Conservation (phyloP, 2,329 filamentous ascomycete genomes). For the Aureobasidium pullulans region DNA sequence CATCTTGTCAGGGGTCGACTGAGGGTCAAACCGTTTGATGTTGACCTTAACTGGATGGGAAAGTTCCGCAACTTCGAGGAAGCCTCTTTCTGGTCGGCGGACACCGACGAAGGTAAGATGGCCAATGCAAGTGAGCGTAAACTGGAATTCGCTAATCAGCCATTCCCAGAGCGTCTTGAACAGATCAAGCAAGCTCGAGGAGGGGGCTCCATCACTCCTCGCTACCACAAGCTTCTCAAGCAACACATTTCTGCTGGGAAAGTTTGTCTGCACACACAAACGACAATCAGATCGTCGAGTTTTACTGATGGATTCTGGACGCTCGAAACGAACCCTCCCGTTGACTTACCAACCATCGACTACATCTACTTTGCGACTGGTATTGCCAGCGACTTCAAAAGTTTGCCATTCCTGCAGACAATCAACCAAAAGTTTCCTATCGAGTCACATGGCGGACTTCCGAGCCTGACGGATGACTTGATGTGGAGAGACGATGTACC, state of each 20-base stretch:
- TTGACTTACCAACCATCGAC: constrained; percentile 48
- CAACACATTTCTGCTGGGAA: constrained; percentile 47
- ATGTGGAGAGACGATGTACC: constrained; percentile 69
- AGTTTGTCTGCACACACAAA: constrained; percentile 52
- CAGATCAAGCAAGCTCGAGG: constrained; percentile 60
- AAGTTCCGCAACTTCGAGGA: constrained; percentile 76
- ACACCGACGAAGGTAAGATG: constrained; percentile 51
- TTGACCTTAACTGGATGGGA: constrained; percentile 70
- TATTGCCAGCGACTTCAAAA: constrained; percentile 54
- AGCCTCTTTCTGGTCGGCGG: constrained; percentile 68
- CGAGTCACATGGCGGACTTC: constrained; percentile 56
- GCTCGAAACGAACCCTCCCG: constrained; percentile 47
- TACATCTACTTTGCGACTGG: constrained; percentile 74
- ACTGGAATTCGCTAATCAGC: neutral
- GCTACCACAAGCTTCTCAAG: constrained; percentile 60
- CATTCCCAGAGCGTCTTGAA: constrained; percentile 49
- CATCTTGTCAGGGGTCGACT: constrained; percentile 57
- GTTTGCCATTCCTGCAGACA: constrained; percentile 53
- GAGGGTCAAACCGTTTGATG: constrained; percentile 69
- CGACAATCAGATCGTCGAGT: constrained; percentile 42
- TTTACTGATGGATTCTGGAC: constrained; percentile 40
- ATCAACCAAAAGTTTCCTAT: constrained; percentile 57
- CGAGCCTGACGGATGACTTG: constrained; percentile 67
- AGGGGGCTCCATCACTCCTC: constrained; percentile 69
- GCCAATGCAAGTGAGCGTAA: neutral